Evolutionary conservation across 129 eudicot species (phyloP).

Genomic region (Lonicera japonica): DNA sequence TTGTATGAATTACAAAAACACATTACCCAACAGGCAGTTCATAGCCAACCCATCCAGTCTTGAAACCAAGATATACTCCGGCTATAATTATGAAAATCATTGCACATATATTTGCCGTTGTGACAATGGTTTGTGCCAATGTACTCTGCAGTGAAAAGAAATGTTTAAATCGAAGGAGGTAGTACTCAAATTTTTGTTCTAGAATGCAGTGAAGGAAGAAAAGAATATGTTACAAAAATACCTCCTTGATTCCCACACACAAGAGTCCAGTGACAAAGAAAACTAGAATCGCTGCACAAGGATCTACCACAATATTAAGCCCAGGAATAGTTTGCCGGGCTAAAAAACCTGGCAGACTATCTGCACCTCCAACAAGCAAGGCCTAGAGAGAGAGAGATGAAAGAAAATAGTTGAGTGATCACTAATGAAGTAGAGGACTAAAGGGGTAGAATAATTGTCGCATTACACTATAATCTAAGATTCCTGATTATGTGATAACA

Average conservation of each 20-base stretch:
- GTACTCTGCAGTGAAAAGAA: conserved; percentile 51
- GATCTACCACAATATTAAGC: conserved; percentile 75
- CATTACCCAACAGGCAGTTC: conserved; percentile 71
- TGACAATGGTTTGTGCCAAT: conserved; percentile 67
- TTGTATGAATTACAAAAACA: neutral
- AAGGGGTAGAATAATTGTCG: neutral
- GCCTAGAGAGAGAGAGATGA: conserved; percentile 40
- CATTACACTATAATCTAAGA: neutral
- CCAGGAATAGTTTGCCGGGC: conserved; percentile 77
- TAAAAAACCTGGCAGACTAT: conserved; percentile 69
- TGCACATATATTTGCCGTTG: conserved; percentile 71
- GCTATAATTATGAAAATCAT: conserved; percentile 78
- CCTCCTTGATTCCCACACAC: conserved; percentile 97
- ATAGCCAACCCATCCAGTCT: conserved; percentile 93
- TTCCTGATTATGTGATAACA: neutral
- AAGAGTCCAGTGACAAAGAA: conserved; percentile 69
- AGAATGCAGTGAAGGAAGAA: neutral
- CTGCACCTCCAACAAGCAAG: conserved; percentile 82
- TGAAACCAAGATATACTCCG: conserved; percentile 86
- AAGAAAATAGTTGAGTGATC: neutral
- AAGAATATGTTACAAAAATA: conserved; percentile 11
- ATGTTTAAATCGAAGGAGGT: neutral
- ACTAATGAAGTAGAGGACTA: neutral
- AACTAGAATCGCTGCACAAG: conserved; percentile 89
- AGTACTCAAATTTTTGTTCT: neutral